These are phyloP conservation scores for Diaporthe ilicicola DNA, from an alignment of 2,329 filamentous ascomycete species.

Conservation along the genomic window DNA sequence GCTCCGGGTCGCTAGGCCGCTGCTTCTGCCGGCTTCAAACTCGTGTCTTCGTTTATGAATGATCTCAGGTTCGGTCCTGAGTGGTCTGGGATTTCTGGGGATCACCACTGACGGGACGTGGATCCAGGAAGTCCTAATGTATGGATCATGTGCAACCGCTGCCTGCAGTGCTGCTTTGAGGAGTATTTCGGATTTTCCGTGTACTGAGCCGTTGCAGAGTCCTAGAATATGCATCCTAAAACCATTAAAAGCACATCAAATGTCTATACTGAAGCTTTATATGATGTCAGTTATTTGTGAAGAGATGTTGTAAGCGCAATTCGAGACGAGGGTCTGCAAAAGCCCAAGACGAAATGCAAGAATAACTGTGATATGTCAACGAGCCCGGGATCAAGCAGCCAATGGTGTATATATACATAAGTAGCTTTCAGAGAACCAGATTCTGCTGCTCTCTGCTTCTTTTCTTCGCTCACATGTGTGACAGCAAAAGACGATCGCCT, in stretches of 20 bases:
- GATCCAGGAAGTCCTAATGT: background rate
- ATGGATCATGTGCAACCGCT: background rate
- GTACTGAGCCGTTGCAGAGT: constrained; percentile 5
- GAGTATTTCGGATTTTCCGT: background rate
- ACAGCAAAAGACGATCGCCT: too few relatives aligned
- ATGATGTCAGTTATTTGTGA: background rate
- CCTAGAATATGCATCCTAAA: background rate
- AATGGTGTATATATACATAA: too few relatives aligned
- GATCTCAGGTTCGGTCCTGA: background rate
- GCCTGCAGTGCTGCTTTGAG: background rate
- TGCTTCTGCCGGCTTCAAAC: background rate
- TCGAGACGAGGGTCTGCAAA: background rate
- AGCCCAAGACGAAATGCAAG: background rate
- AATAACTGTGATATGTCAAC: too few relatives aligned
- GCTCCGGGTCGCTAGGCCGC: too few relatives aligned
- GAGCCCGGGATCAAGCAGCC: too few relatives aligned
- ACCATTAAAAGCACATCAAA: too few relatives aligned
- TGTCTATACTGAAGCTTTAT: too few relatives aligned
- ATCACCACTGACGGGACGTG: background rate
- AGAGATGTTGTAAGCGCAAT: too few relatives aligned
- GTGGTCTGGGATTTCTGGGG: background rate
- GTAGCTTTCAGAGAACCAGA: too few relatives aligned
- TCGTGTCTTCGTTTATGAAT: background rate
- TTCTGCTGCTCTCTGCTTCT: background rate
- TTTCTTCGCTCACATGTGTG: background rate